Evolutionary conservation across 768 basidiomycete genomes (phyloP), one percentile per base, ranked within the genome.

Genomic region (Mycena leptocephala): DNA sequence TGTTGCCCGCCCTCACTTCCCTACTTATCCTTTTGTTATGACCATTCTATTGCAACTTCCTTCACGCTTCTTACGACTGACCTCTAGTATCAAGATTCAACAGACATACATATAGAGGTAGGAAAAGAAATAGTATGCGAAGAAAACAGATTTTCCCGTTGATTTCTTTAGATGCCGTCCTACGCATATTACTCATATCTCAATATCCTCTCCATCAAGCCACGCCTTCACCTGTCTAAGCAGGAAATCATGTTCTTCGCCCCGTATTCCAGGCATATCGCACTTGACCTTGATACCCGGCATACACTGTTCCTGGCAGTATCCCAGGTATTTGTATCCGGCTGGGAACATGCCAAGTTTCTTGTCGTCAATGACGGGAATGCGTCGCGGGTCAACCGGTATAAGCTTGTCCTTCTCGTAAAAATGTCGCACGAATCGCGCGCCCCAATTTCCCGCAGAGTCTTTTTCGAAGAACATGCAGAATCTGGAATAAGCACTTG

Each of bases 341-440:
- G 22, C 62, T 20, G 80, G 80, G 24, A 79, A 78, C 2, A 46
- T 18, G 8, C 30, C 37, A 22, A 79, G 78, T 58, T 76, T 79
- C 39, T 77, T 68, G 61, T 79, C 80, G 69, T 80, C 80, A 28
- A 80, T 70, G 33, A 71, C 71, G 20, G 80, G 78, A 26, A 79
- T 55, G 30, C 37, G 68, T 11, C 79, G 71, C 18, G 78, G 80
- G 43, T 80, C 79, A 9, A 80, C 78, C 13, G 80, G 74, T 22
- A 80, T 76, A 7, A 80, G 78, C 32, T 79, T 79, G 76, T 80
- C 80, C 74, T 80, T 80, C 55, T 80, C 80, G 43, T 80, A 80
- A n/a, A 80, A 79, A 61, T 80, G 80, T 26, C 80, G 74, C n/a
- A 80, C 80, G 66, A 79, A 80, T 48, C 64, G 74, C 11, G 76